A percentile compares a stretch with the other conserved stretches of the same genome.
Conservation (phyloP, 73 alveolate genomes). For the Paramecium octaurelia region DNA sequence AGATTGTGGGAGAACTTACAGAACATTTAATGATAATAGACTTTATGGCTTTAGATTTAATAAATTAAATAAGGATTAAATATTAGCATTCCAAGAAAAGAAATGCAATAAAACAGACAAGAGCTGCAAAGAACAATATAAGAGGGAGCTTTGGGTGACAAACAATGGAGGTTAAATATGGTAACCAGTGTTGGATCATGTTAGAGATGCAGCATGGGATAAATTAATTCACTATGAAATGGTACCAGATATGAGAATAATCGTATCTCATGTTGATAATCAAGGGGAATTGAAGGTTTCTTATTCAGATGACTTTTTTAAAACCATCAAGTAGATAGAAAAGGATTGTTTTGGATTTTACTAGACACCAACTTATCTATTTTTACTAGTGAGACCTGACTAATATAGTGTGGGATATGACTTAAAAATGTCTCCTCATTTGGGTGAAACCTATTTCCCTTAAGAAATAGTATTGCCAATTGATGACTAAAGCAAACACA, state of each 20-base stretch:
- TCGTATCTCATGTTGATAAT: not conserved
- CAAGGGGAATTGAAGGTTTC: constrained; percentile 3
- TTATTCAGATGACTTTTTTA: constrained; percentile 41
- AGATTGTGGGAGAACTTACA: constrained; percentile 31
- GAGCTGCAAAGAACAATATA: constrained; percentile 19
- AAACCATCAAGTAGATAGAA: not conserved
- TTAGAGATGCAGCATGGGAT: constrained; percentile 55
- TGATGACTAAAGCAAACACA: constrained; percentile 43
- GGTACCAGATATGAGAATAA: constrained; percentile 41
- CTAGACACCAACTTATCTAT: constrained; percentile 30
- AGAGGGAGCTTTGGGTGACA: constrained; percentile 14
- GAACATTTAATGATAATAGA: constrained; percentile 16
- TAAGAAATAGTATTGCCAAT: not conserved
- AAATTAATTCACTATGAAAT: constrained; percentile 47
- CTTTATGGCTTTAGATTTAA: constrained; percentile 3
- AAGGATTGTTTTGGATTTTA: constrained; percentile 42
- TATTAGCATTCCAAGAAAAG: constrained; percentile 39
- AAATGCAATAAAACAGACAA: not conserved
- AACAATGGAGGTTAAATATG: not conserved
- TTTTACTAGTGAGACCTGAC: constrained; percentile 35
- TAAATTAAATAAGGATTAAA: not conserved
- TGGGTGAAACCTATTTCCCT: constrained; percentile 34
- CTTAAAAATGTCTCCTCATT: constrained; percentile 48
- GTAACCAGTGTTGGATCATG: constrained; percentile 5
- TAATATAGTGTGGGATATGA: constrained; percentile 41